Evolutionary conservation across 129 eudicot species (phyloP).

Genomic region (carrot (Daucus carota)): DNA sequence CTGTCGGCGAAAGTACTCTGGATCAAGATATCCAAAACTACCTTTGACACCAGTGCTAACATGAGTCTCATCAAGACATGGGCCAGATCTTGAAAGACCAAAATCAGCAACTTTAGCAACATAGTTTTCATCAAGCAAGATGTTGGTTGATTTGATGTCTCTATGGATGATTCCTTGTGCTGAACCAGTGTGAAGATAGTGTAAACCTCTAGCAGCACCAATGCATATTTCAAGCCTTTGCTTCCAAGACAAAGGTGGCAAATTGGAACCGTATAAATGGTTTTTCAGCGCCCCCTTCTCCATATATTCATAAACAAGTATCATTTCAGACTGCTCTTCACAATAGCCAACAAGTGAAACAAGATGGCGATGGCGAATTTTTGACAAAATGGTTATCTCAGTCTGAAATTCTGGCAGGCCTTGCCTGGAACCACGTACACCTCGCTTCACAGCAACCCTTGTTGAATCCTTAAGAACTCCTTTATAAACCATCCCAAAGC

Average conservation of each 20-base stretch:
- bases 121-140: conserved; percentile 52
- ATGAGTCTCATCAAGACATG: conserved; percentile 68
- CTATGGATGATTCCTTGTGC: conserved; percentile 82
- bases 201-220: conserved; percentile 81
- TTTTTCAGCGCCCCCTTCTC: conserved; percentile 69
- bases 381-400: conserved; percentile 68
- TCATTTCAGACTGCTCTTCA: conserved; percentile 89
- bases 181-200: conserved; percentile 82
- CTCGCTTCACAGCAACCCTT: conserved; percentile 77
- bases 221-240: conserved; percentile 80
- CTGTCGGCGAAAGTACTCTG: conserved; percentile 68
- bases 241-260: conserved; percentile 67
- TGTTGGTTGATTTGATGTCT: conserved; percentile 74
- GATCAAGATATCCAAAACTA: conserved; percentile 76
- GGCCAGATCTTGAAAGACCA: conserved; percentile 74
- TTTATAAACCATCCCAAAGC: conserved; percentile 82
- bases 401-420: conserved; percentile 87
- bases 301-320: conserved; percentile 85
- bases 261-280: conserved; percentile 60
- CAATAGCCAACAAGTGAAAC: conserved; percentile 84
- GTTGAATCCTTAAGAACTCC: conserved; percentile 51
- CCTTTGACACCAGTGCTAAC: conserved; percentile 85
- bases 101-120: conserved; percentile 79
- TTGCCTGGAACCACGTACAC: conserved; percentile 76
- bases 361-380: conserved; percentile 79